phyloP scores from a whole-genome alignment of 805 yeast species.

The Kodamaea kaohsiungensis region DNA sequence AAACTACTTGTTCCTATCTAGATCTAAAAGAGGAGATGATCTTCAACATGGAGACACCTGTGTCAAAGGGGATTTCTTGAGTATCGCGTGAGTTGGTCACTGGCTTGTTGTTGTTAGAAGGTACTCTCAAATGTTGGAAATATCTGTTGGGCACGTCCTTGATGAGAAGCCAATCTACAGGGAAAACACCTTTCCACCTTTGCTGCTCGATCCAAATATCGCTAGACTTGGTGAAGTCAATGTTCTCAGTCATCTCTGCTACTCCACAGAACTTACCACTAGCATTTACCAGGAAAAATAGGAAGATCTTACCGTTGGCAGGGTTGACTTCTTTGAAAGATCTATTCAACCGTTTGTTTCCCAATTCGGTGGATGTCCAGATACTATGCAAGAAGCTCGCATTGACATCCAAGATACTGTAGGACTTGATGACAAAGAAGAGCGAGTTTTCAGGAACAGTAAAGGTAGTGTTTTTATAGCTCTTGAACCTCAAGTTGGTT shows the following conservation, averaged over 20 bases:
- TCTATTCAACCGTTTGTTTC: constrained; percentile 51
- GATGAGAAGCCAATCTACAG: constrained; percentile 52
- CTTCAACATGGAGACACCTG: constrained; percentile 49
- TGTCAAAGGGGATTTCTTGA: constrained; percentile 53
- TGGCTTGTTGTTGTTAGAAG: constrained; percentile 48
- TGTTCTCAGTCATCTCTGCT: constrained; percentile 49
- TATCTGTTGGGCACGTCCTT: constrained; percentile 52
- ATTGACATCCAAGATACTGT: constrained; percentile 47
- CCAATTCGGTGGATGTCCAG: constrained; percentile 63
- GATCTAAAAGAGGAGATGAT: constrained; percentile 34
- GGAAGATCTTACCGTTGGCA: constrained; percentile 35
- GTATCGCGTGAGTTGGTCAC: constrained; percentile 64
- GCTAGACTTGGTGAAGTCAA: constrained; percentile 38
- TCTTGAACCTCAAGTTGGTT: constrained; percentile 7
- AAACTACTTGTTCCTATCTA: background rate
- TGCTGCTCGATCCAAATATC: constrained; percentile 49
- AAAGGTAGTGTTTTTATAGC: constrained; percentile 18
- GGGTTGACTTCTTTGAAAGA: constrained; percentile 34
- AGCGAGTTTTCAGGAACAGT: constrained; percentile 23
- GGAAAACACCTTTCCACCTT: constrained; percentile 54
- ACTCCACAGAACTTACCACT: constrained; percentile 61
- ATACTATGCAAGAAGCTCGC: constrained; percentile 50
- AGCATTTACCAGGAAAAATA: constrained; percentile 59
- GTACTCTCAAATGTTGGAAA: constrained; percentile 47
- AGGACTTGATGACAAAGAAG: constrained; percentile 58